Evolutionary conservation across 495 filamentous ascomycete species (phyloP).

Genomic region (Aspergillus coremiiformis): DNA sequence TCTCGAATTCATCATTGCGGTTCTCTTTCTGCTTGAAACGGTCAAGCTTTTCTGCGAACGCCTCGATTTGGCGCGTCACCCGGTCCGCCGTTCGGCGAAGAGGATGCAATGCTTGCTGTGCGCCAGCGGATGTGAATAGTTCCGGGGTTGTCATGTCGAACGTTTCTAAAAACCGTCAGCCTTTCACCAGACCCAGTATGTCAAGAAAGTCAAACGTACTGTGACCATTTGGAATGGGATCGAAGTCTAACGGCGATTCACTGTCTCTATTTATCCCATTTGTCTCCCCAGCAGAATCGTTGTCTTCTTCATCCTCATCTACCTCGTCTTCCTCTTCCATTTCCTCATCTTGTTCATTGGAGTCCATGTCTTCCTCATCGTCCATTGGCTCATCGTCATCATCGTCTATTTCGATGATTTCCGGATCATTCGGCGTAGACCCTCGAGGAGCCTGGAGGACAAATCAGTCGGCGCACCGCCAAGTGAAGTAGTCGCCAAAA

Average conservation of each 20-base stretch:
- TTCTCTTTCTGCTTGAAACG: constrained; percentile 42
- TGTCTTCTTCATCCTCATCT: constrained; percentile 20
- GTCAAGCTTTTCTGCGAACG: constrained; percentile 60
- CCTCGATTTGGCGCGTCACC: constrained; percentile 55
- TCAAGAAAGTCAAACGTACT: constrained; percentile 9
- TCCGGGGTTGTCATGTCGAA: constrained; percentile 23
- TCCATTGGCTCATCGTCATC: constrained; percentile 29
- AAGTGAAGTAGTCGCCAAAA: constrained; percentile 5
- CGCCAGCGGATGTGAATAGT: constrained; percentile 43
- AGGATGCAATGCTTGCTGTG: constrained; percentile 46
- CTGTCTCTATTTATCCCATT: constrained; percentile 16
- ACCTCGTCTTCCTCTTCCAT: constrained; percentile 14
- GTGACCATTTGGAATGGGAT: constrained; percentile 10
- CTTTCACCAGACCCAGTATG: neutral
- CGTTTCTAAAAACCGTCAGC: constrained; percentile 14
- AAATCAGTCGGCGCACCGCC: constrained; percentile 8
- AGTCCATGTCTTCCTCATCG: constrained; percentile 15
- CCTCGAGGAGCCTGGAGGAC: constrained; percentile 13
- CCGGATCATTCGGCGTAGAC: constrained; percentile 20
- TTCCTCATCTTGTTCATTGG: constrained; percentile 20
- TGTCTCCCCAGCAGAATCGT: constrained; percentile 9
- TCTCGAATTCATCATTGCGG: constrained; percentile 28
- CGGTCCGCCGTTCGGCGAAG: constrained; percentile 53
- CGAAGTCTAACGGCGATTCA: constrained; percentile 17
- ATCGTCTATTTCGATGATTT: constrained; percentile 39